Percentiles rank a stretch among this genome's conserved stretches.
Evolutionary conservation across 148 eudicot genomes (phyloP).

Genomic region (Gaultheria prostrata): DNA sequence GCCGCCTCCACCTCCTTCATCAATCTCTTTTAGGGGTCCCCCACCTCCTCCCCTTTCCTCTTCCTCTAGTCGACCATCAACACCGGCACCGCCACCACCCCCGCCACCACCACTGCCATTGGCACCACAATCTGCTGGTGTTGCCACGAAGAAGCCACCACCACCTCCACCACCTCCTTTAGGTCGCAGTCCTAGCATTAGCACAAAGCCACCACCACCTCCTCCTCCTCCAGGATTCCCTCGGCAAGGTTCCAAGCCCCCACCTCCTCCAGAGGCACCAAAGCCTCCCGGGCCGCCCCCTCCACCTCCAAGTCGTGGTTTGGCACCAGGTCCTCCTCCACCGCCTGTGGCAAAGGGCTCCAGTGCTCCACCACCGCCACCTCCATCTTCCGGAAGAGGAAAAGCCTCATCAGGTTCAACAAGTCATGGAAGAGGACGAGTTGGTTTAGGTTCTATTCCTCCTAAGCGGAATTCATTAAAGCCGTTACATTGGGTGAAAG

Average conservation of each 20-base stretch:
- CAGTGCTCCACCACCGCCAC: conserved; percentile 66
- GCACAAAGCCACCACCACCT: conserved; percentile 35
- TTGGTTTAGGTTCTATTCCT: conserved; percentile 43
- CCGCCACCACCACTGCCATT: conserved; percentile 26
- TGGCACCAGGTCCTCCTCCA: conserved; percentile 67
- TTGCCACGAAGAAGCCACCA: neutral
- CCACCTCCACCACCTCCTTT: conserved; percentile 26
- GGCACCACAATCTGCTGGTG: conserved; percentile 18
- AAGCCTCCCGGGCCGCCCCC: conserved; percentile 47
- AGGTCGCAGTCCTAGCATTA: conserved; percentile 12
- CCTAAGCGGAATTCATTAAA: conserved; percentile 72
- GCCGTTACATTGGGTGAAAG: conserved; percentile 97
- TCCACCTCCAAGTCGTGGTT: conserved; percentile 46
- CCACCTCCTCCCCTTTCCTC: conserved; percentile 37
- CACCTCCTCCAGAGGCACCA: conserved; percentile 49
- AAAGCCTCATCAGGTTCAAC: conserved; percentile 39
- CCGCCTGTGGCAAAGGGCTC: conserved; percentile 50
- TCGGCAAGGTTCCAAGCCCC: conserved; percentile 36
- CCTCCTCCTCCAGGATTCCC: conserved; percentile 56
- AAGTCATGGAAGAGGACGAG: conserved; percentile 55
- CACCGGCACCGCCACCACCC: conserved; percentile 21
- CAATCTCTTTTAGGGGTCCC: conserved; percentile 16
- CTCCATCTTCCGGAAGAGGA: conserved; percentile 62
- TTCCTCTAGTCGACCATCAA: neutral
- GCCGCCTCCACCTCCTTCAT: conserved; percentile 28